These are phyloP conservation scores for Linum lewisii DNA, from an alignment of 345 rosid genomes.

Conservation along the genomic window DNA sequence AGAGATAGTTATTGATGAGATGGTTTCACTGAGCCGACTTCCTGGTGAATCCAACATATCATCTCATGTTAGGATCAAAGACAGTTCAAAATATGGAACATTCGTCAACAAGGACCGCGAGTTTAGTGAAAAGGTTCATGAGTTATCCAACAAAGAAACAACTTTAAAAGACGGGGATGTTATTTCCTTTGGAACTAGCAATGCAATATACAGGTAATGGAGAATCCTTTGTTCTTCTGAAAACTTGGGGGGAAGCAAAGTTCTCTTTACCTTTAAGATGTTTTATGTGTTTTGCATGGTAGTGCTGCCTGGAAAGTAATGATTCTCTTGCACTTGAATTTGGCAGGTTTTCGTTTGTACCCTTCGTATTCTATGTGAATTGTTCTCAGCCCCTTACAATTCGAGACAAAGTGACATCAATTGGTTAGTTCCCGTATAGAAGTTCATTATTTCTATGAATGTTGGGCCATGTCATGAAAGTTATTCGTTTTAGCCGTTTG, in stretches of 20 bases:
- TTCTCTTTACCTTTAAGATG: background rate
- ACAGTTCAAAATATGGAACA: constrained; percentile 88
- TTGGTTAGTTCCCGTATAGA: constrained; percentile 42
- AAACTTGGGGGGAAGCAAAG: no score
- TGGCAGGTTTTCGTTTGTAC: constrained; percentile 61
- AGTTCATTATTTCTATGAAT: background rate
- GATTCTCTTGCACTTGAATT: constrained; percentile 10
- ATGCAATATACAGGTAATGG: constrained; percentile 65
- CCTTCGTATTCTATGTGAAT: constrained; percentile 41
- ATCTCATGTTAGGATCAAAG: constrained; percentile 45
- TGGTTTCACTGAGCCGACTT: constrained; percentile 21
- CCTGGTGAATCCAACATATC: constrained; percentile 17
- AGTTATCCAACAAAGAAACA: constrained; percentile 50
- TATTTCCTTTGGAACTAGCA: constrained; percentile 75
- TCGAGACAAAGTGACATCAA: constrained; percentile 48
- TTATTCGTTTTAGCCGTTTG: no score
- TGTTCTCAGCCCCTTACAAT: constrained; percentile 31
- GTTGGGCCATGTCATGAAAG: background rate
- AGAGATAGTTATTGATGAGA: constrained; percentile 54
- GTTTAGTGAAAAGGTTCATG: constrained; percentile 47
- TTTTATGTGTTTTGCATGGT: background rate
- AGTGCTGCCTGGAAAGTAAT: background rate
- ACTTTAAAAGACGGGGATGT: constrained; percentile 57
- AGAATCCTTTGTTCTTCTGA: constrained; percentile 1
- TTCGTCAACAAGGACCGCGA: constrained; percentile 41